phyloP scores from a whole-genome alignment of 1,284 basidiomycete species.

The Sporisorium exsertum region DNA sequence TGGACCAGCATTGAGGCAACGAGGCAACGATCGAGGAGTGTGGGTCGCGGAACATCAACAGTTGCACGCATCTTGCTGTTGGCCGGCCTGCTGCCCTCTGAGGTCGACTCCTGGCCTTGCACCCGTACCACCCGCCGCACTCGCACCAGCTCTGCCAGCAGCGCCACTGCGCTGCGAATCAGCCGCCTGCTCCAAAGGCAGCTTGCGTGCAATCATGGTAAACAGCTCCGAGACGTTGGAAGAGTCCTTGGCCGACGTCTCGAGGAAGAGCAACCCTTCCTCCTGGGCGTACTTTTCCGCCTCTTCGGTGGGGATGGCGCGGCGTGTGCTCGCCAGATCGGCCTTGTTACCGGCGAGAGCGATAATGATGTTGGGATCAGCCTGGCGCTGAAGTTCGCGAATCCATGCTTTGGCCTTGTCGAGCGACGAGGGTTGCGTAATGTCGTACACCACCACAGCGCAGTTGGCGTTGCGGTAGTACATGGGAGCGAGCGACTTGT shows the following conservation, averaged over 20 bases:
- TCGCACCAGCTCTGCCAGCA: constrained; percentile 39
- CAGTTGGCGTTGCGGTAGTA: constrained; percentile 70
- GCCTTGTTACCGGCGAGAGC: constrained; percentile 95
- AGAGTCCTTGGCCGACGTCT: constrained; percentile 94
- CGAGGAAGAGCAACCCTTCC: constrained; percentile 93
- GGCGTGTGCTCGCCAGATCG: constrained; percentile 78
- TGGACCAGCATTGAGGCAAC: too few relatives aligned
- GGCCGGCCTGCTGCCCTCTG: constrained; percentile 44
- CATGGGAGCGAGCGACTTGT: constrained; percentile 71
- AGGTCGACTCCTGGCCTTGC: constrained; percentile 54
- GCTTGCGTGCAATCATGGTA: constrained; percentile 64
- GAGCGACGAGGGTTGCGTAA: constrained; percentile 74
- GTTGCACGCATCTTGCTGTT: constrained; percentile 55
- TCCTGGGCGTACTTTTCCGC: constrained; percentile 94
- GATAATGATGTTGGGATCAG: constrained; percentile 85
- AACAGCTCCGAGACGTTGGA: constrained; percentile 84
- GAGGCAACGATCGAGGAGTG: too few relatives aligned
- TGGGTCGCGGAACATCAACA: constrained; percentile 27
- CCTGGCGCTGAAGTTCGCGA: constrained; percentile 93
- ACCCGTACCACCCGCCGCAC: constrained; percentile 24
- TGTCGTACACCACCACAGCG: constrained; percentile 68
- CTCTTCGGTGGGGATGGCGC: constrained; percentile 61
- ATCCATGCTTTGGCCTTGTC: constrained; percentile 98
- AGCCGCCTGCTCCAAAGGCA: constrained; percentile 62
- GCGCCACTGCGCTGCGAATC: constrained; percentile 40